Base-by-base conservation (phyloP, 2,329 filamentous ascomycete genomes). In the Colletotrichum truncatum region DNA sequence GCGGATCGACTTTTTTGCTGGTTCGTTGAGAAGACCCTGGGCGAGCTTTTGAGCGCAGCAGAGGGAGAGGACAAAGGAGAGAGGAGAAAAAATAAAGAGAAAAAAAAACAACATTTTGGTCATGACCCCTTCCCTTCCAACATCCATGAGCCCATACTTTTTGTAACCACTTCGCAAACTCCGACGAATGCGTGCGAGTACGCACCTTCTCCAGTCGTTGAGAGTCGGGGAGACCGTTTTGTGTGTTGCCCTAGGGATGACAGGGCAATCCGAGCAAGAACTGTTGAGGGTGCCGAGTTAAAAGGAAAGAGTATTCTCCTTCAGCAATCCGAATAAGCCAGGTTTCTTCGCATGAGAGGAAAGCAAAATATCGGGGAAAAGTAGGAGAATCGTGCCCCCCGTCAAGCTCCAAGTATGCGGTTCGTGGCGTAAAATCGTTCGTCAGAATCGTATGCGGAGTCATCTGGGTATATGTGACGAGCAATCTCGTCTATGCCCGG, bases 161-260 rank as follows among this genome's bases (percentile, higher is more conserved):
- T 66, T 52, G 52, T 59, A 53, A 66, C 63, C 63, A 66, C 59
- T 65, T 64, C 64, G 53, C 59, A 65, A 66, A 66, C 64, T 66
- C 64, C 64, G 59, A 66, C 65, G 64, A 66, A 66, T 66, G 64
- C 64, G 59, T 66, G 59, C 64, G 52, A 59, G n/a, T 36, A 60
- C 59, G 53, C 64, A 52, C 64, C 60, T 66, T 64, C 64, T 66
- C 64, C 60, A 46, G 64, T 64, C 64, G 59, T 52, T 64, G 60
- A 53, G 45, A 64, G 63, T 51, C 57, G 62, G 45, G 48, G 48
- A 66, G 63, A 66, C 57, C n/a, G 53, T 48, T 30, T 16, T 57
- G 46, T n/a, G 16, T 21, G 41, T 65, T 54, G 57, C 49, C 28
- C 36, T 2, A 2, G 14, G 30, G 2, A 55, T 56, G 41, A 18